Evolutionary conservation across 257 asterid species (phyloP).

Genomic region (Lithospermum erythrorhizon): DNA sequence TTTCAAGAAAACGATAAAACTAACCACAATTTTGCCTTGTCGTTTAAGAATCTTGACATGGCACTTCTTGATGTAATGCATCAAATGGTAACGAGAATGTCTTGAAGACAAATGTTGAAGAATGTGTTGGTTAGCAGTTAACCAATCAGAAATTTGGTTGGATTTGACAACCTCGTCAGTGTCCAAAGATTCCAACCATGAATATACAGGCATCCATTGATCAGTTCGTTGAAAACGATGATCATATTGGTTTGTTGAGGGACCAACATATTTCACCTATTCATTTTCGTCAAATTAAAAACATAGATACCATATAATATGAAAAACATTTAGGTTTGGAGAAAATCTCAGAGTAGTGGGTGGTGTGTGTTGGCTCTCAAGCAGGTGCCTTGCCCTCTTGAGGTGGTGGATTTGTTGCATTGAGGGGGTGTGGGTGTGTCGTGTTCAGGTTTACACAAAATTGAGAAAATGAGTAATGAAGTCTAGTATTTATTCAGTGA

Average conservation of each 20-base stretch:
- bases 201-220: conserved; percentile 86
- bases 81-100: conserved; percentile 92
- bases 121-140: conserved; percentile 56
- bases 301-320: too few species aligned
- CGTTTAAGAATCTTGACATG: conserved; percentile 83
- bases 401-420: too few species aligned
- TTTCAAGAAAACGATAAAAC: not conserved
- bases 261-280: too few species aligned
- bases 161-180: conserved; percentile 76
- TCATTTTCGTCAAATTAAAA: too few species aligned
- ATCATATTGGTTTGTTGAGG: conserved; percentile 25
- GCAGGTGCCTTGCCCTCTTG: too few species aligned
- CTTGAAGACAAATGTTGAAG: conserved; percentile 63
- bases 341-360: too few species aligned
- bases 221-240: conserved; percentile 96
- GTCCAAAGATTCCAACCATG: conserved; percentile 77
- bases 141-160: conserved; percentile 76
- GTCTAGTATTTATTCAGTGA: too few species aligned
- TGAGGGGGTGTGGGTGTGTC: too few species aligned
- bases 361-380: too few species aligned
- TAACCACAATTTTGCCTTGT: conserved; percentile 61
- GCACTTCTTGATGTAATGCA: conserved; percentile 86
- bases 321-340: too few species aligned
- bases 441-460: too few species aligned
- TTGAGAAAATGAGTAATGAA: too few species aligned